Percentiles rank a stretch among this genome's conserved stretches.
Evolutionary conservation across 23 red algal species (phyloP).

Genomic region (Gracilaria domingensis): DNA sequence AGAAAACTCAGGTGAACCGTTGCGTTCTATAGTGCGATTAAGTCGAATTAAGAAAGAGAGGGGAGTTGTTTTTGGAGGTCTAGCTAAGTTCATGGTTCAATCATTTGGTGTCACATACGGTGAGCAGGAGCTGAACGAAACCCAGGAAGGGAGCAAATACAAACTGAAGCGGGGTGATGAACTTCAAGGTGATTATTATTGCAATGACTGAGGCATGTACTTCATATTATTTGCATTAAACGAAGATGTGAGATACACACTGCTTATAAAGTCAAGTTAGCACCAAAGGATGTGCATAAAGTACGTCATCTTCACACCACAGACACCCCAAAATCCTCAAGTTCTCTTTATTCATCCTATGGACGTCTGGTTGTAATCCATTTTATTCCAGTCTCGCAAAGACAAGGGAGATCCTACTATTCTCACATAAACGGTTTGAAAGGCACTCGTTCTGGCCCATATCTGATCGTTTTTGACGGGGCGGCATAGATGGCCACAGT

Average conservation of each 20-base stretch:
- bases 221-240: not conserved
- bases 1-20: slow-evolving; percentile 30
- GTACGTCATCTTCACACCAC: not conserved
- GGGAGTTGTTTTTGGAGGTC: slow-evolving; percentile 53
- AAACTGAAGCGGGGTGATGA: slow-evolving; percentile 2
- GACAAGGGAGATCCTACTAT: not conserved
- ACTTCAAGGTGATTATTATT: slow-evolving; percentile 14
- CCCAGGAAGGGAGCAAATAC: not conserved
- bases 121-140: not conserved
- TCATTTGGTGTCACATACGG: not conserved
- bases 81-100: not conserved
- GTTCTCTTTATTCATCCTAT: not conserved
- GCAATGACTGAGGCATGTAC: not conserved
- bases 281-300: not conserved
- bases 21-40: slow-evolving; percentile 35
- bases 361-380: not conserved
- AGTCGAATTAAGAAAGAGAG: not conserved
- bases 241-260: not conserved
- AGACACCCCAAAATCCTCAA: not conserved
- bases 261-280: not conserved
- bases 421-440: not conserved
- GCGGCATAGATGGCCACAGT: slow-evolving; percentile 62
- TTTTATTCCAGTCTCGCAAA: not conserved
- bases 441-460: slow-evolving; percentile 25
- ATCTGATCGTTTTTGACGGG: slow-evolving; percentile 36